Evolutionary conservation across 2,329 filamentous ascomycete species (phyloP).

Genomic region (Fusarium mundagurra): DNA sequence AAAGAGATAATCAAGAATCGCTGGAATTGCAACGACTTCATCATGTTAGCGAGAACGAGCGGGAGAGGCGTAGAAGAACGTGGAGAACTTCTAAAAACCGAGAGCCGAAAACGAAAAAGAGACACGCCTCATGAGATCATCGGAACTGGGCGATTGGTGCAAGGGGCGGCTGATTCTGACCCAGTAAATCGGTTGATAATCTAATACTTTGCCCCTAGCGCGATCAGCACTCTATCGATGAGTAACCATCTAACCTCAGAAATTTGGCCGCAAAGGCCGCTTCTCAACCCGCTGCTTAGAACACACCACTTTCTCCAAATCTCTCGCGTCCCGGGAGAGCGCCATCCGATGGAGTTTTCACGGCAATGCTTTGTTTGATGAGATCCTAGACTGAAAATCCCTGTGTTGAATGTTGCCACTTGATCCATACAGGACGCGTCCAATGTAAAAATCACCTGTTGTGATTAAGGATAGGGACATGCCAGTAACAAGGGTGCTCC

Average conservation of each 20-base stretch:
- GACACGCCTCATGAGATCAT: conserved; percentile 23
- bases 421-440: conserved; percentile 30
- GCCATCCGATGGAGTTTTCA: conserved; percentile 21
- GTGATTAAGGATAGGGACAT: conserved; percentile 24
- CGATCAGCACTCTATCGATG: conserved; percentile 13
- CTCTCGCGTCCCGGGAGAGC: conserved; percentile 23
- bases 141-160: conserved; percentile 20
- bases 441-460: conserved; percentile 41
- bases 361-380: conserved; percentile 20
- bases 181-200: conserved; percentile 36
- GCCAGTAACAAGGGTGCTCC: conserved; percentile 18
- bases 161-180: conserved; percentile 14
- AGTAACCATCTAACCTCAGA: conserved; percentile 29
- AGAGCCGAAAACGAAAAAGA: conserved; percentile 40
- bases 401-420: conserved; percentile 26
- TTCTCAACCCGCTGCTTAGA: background rate
- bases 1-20: background rate
- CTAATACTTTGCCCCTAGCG: conserved; percentile 23
- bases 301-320: conserved; percentile 25
- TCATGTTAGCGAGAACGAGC: conserved; percentile 12
- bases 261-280: conserved; percentile 10
- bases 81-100: background rate
- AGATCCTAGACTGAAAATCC: conserved; percentile 21
- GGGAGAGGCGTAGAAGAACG: conserved; percentile 13
- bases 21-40: background rate